Conservation (phyloP, 106 monocot genomes). For the Dendrobium officinale region DNA sequence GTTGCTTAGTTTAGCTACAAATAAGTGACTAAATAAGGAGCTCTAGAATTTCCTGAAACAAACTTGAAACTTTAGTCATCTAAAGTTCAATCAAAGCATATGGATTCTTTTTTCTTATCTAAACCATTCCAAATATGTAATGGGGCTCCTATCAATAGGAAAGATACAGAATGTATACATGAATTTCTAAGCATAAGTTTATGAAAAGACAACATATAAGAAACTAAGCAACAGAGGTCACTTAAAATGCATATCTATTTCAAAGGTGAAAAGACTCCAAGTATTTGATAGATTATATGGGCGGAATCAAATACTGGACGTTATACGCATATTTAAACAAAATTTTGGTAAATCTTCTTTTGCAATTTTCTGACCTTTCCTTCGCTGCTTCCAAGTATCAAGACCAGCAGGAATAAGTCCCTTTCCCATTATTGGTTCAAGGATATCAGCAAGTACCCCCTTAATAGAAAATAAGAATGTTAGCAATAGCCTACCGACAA, state of each 20-base stretch:
- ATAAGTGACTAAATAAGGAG: no score
- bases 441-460: constrained; percentile 98
- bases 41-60: no score
- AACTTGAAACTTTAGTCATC: no score
- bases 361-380: constrained; percentile 68
- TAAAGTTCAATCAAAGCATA: no score
- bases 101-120: no score
- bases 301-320: not conserved
- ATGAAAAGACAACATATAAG: not conserved
- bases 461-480: constrained; percentile 19
- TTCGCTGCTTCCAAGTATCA: constrained; percentile 89
- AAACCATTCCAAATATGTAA: no score
- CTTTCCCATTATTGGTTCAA: constrained; percentile 99
- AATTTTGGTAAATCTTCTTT: not conserved
- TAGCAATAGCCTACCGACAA: not conserved
- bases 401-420: constrained; percentile 99
- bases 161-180: not conserved
- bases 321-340: not conserved
- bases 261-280: not conserved
- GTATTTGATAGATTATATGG: not conserved
- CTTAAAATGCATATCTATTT: not conserved
- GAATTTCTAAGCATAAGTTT: not conserved
- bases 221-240: not conserved
- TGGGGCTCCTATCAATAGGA: no score
- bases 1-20: no score